These are phyloP conservation scores for Sphagnum fallax DNA, from an alignment of 228 moss, liverwort and hornwort genomes.

Conservation along the genomic window DNA sequence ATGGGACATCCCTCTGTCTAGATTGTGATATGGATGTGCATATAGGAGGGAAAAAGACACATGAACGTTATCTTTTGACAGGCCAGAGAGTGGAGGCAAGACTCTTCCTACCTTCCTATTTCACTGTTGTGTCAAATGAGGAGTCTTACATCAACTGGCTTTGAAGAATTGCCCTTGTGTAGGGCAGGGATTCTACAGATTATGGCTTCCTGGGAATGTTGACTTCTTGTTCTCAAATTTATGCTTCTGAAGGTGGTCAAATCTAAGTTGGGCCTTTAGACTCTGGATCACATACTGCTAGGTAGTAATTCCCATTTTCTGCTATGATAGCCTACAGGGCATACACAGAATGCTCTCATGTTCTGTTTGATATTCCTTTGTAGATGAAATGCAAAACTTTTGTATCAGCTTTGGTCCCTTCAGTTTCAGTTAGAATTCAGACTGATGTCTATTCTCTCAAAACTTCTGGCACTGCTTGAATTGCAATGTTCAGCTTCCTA, in stretches of 20 bases:
- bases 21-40: slow-evolving; percentile 99
- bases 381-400: neutral
- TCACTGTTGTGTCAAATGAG: neutral
- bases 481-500: slow-evolving; percentile 48
- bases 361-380: neutral
- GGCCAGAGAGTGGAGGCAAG: slow-evolving; percentile 93
- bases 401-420: too few species aligned
- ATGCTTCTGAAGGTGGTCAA: slow-evolving; percentile 4
- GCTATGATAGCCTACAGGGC: too few species aligned
- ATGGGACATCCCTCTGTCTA: slow-evolving; percentile 93
- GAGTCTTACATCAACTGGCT: slow-evolving; percentile 2
- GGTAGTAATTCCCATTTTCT: too few species aligned
- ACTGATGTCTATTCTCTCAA: neutral
- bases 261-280: neutral
- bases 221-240: slow-evolving; percentile 11
- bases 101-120: slow-evolving; percentile 1
- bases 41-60: slow-evolving; percentile 88
- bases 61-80: slow-evolving; percentile 89
- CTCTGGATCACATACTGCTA: too few species aligned
- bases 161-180: slow-evolving; percentile 14
- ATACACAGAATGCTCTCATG: neutral
- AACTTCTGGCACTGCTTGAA: too few species aligned
- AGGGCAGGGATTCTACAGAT: slow-evolving; percentile 9
- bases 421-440: neutral
- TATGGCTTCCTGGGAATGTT: slow-evolving; percentile 13